Percentiles rank a stretch among this genome's conserved stretches.
Conservation (phyloP, 2,329 filamentous ascomycete genomes). For the Talaromyces pinophilus region DNA sequence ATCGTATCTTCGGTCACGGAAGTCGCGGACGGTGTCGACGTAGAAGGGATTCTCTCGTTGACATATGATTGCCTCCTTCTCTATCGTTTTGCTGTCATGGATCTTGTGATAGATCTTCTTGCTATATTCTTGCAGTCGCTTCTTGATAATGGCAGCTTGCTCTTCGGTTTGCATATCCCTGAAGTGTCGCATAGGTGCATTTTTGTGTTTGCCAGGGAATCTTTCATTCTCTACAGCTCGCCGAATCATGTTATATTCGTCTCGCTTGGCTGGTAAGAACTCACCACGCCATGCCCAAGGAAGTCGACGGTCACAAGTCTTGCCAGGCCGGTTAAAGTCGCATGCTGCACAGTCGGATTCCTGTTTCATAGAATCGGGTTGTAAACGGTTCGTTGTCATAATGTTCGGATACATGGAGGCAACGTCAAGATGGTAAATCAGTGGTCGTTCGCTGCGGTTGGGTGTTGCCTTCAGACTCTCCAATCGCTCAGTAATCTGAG, state of each 20-base stretch:
- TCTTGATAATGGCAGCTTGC: conserved; percentile 76
- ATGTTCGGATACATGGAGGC: conserved; percentile 99
- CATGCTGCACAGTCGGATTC: conserved; percentile 96
- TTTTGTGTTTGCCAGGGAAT: conserved; percentile 78
- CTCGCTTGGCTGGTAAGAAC: conserved; percentile 90
- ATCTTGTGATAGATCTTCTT: conserved; percentile 99
- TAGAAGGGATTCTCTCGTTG: conserved; percentile 98
- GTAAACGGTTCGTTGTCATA: conserved; percentile 97
- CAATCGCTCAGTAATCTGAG: conserved; percentile 73
- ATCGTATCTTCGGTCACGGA: conserved; percentile 95
- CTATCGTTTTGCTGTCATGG: conserved; percentile 87
- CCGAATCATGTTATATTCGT: conserved; percentile 99
- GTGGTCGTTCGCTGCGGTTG: conserved; percentile 77
- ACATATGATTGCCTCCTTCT: conserved; percentile 95
- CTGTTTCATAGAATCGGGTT: conserved; percentile 98
- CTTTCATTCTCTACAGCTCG: conserved; percentile 87
- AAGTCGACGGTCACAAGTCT: conserved; percentile 90
- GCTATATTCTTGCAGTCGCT: conserved; percentile 86
- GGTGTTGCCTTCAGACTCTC: conserved; percentile 75
- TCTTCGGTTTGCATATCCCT: conserved; percentile 80
- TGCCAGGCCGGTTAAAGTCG: conserved; percentile 96
- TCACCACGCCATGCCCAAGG: conserved; percentile 99
- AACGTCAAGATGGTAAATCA: conserved; percentile 98
- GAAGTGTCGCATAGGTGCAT: conserved; percentile 71
- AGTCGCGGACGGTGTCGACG: conserved; percentile 91